Evolutionary conservation across 805 yeast genomes (phyloP), one percentile per base, ranked within the genome.

Genomic region (Saccharomycopsis vini): DNA sequence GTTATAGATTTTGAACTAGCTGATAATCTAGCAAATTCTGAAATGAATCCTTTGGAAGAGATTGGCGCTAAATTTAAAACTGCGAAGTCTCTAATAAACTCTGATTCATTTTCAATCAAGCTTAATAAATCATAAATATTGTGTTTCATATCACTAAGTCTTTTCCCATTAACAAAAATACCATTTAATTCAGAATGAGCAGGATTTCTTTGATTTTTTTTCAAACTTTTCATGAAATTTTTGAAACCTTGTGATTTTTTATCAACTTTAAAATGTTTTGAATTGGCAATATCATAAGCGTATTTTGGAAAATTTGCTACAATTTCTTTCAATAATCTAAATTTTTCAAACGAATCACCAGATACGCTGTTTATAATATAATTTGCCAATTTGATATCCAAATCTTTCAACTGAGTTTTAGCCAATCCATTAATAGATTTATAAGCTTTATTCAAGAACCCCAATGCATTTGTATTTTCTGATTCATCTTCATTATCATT

Each of bases 141-240:
- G 4, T 67, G 62, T 31, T 70, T 68, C 0, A 66, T 54, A 1
- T 65, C 65, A n/a, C 73, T 62, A 1, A 79, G 58, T 1, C 78
- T 67, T 0, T 81, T 73, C 1, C 95, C 95, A 59, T 88, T 86
- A 16, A 87, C 53, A 49, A 75, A 81, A 2, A 89, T 46, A 1
- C 82, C 83, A 18, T 42, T 39, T 26, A 64, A 55, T 2, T 64
- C 68, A 5, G 63, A 52, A 1, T 66, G 55, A 2, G 67, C 50
- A 0, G 77, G 78, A 3, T 58, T 29, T 15, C 55, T 54, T 22
- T 59, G 63, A 50, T 71, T 71, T 3, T 42, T 43, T 3, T 52
- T 40, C 1, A 66, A 52, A 23, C 54, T 55, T 3, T 50, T 54
- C 44, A 56, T 44, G 2, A 72, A 50, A 3, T 55, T 54, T 5